These are phyloP conservation scores for Lichtheimia hyalospora DNA, from an alignment of 371 early-diverging fungal species.

Conservation along the genomic window DNA sequence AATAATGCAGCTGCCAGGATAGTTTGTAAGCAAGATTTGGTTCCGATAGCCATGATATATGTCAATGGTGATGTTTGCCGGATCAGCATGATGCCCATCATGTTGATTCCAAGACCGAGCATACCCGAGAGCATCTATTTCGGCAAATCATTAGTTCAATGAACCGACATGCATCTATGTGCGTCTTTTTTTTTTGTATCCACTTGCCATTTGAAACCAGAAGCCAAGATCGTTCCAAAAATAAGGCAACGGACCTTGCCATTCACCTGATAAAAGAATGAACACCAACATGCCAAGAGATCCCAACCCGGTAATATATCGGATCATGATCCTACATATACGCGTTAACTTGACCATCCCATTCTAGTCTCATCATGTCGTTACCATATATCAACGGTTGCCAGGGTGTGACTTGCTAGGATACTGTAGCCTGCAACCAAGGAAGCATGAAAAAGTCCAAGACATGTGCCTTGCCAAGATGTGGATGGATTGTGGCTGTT, in stretches of 20 bases:
- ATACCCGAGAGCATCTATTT: constrained; percentile 12
- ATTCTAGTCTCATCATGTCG: not conserved
- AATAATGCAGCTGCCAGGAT: constrained; percentile 4
- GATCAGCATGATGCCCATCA: constrained; percentile 15
- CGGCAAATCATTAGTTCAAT: not conserved
- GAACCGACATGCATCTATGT: not conserved
- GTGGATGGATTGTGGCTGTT: not conserved
- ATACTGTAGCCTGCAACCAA: constrained; percentile 6
- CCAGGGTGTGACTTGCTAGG: not conserved
- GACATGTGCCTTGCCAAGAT: constrained; percentile 1
- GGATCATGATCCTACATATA: constrained; percentile 7
- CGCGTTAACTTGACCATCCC: not conserved
- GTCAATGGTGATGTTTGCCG: constrained; percentile 12
- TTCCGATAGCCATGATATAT: constrained; percentile 8
- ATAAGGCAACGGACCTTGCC: constrained; percentile 1
- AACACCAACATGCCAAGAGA: constrained; percentile 3
- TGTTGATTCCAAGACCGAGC: constrained; percentile 10
- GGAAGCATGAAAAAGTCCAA: constrained; percentile 5
- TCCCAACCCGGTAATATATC: not conserved
- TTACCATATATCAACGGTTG: not conserved
- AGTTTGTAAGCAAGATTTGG: constrained; percentile 9
- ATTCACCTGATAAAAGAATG: constrained; percentile 14
- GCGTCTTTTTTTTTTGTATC: not conserved
- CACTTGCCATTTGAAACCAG: constrained; percentile 22
- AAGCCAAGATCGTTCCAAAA: constrained; percentile 19